Evolutionary conservation across 495 filamentous ascomycete genomes (phyloP).

Genomic region (Aspergillus haitiensis): DNA sequence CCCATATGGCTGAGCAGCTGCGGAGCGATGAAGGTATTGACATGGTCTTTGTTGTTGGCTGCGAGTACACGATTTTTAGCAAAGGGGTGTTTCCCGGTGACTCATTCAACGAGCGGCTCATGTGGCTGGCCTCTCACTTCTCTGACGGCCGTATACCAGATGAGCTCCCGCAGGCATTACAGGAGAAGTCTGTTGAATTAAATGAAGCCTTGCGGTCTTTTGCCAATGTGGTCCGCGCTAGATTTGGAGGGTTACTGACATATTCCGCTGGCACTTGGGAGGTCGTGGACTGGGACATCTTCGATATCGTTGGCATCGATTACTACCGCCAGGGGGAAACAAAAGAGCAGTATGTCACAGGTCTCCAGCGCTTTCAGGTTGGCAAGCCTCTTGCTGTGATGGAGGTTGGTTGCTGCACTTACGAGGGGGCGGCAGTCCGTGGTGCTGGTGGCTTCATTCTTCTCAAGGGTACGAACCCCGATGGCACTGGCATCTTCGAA

Average conservation of each 20-base stretch:
- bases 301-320: constrained; percentile 17
- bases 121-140: constrained; percentile 6
- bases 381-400: constrained; percentile 17
- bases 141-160: neutral
- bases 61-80: constrained; percentile 18
- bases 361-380: constrained; percentile 3
- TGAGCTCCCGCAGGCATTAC: neutral
- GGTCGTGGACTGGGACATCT: constrained; percentile 16
- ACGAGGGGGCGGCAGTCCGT: constrained; percentile 14
- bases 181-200: neutral
- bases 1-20: neutral
- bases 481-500: constrained; percentile 14
- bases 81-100: constrained; percentile 11
- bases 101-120: constrained; percentile 9
- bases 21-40: constrained; percentile 1
- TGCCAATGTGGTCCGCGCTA: neutral
- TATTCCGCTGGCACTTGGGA: constrained; percentile 17
- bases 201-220: neutral
- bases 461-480: constrained; percentile 15
- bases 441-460: constrained; percentile 18
- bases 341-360: constrained; percentile 10
- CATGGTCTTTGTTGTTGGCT: constrained; percentile 11
- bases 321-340: constrained; percentile 17
- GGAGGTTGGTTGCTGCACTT: constrained; percentile 21
- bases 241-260: constrained; percentile 2